Conservation (phyloP, 768 basidiomycete genomes). For the Filobasidium floriforme region DNA sequence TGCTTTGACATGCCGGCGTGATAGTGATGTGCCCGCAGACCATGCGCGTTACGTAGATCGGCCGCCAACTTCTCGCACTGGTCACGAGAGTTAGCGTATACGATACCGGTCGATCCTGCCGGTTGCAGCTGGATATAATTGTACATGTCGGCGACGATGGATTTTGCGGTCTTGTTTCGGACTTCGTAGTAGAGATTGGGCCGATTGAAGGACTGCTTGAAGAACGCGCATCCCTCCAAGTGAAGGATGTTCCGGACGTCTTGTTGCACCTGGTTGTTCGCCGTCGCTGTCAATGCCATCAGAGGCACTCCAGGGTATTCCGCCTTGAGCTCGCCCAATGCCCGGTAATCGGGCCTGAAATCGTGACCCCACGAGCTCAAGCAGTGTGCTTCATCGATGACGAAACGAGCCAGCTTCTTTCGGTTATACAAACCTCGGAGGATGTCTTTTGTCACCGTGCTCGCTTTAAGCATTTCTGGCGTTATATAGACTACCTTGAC, state of each 20-base stretch:
- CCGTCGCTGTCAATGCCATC: constrained; percentile 95
- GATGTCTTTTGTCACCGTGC: constrained; percentile 53
- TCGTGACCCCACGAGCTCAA: constrained; percentile 87
- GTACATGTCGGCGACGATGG: constrained; percentile 56
- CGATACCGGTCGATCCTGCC: constrained; percentile 61
- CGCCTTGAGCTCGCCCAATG: constrained; percentile 47
- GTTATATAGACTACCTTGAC: constrained; percentile 77
- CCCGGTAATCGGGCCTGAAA: constrained; percentile 52
- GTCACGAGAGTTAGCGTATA: constrained; percentile 67
- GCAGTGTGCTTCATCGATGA: constrained; percentile 94
- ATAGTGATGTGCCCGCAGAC: constrained; percentile 65
- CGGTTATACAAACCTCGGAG: constrained; percentile 56
- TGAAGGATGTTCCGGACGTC: constrained; percentile 70
- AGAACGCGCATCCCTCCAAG: constrained; percentile 55
- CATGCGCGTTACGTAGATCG: constrained; percentile 55
- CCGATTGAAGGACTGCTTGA: constrained; percentile 85
- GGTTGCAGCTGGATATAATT: constrained; percentile 58
- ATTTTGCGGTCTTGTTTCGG: constrained; percentile 51
- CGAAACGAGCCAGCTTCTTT: constrained; percentile 70
- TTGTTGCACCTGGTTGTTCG: constrained; percentile 64
- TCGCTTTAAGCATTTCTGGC: constrained; percentile 75
- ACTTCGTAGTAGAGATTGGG: constrained; percentile 76
- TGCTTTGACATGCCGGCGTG: constrained; percentile 67
- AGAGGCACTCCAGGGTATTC: constrained; percentile 75
- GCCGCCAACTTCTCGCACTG: constrained; percentile 75